Base-by-base conservation (phyloP, 352 stramenopile genomes). In the Albugo candida region DNA sequence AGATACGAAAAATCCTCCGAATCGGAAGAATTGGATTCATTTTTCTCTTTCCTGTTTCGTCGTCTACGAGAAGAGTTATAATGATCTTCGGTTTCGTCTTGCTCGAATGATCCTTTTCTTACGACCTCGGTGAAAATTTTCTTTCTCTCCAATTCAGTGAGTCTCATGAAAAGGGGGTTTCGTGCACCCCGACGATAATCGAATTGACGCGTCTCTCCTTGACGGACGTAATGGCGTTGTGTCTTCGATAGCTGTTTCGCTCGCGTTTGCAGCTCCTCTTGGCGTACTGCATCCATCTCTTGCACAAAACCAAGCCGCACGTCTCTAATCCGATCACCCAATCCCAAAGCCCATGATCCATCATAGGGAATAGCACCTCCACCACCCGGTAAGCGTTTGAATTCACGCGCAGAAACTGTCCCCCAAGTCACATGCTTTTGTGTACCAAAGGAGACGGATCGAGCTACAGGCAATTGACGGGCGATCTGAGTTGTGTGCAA, bases 391-490 rank as follows among this genome's bases (percentile, higher is more conserved):
- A 85, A 87, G 13, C 78, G 72, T 21, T 61, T 61, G 59, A 84
- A 91, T 58, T 91, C 78, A 17, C 78, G 61, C 2, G 65, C 75
- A 11, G 53, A 58, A 14, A 91, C 73, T 24, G 65, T 55, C 13
- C 78, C 78, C 78, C 78, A 91, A 47, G 80, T 71, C 31, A 91
- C 58, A 56, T 78, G 72, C 57, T 83, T 86, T 17, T 65, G 62
- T 40, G 51, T 62, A 17, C 62, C 65, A 43, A 24, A 24, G 8
- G 87, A 60, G 31, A 73, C 86, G 21, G 62, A 51, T 34, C 16
- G 47, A 27, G 56, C 11, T 5, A 18, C 2, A 14, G 45, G 18
- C 52, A 66, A 52, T 35, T 52, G 49, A 43, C 38, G 17, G 12
- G 24, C 57, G 44, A 50, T 70, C 17, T 60, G 51, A 0, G 64